A percentile compares a stretch with the other conserved stretches of the same genome.
phyloP scores from a whole-genome alignment of 495 filamentous ascomycete genomes.

The Penicillium psychrofluorescens region DNA sequence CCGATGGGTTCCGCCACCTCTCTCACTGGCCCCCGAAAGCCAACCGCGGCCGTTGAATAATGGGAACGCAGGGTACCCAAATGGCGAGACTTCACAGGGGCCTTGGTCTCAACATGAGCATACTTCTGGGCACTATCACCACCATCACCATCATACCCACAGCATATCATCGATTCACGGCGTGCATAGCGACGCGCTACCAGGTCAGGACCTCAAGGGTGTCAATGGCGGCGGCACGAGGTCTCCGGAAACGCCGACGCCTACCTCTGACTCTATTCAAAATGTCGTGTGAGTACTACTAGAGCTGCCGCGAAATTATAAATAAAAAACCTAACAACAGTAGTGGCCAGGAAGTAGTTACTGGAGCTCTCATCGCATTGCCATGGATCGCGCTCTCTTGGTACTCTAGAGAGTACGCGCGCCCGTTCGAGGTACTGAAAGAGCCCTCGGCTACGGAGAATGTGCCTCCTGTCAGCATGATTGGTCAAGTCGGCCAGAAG shows the following conservation, averaged over 20 bases:
- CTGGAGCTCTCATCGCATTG: constrained; percentile 24
- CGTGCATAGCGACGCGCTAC: constrained; percentile 7
- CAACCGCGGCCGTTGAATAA: constrained; percentile 12
- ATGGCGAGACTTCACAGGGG: constrained; percentile 13
- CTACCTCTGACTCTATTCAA: no score
- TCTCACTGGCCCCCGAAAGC: constrained; percentile 16
- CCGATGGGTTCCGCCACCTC: constrained; percentile 26
- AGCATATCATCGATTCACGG: constrained; percentile 4
- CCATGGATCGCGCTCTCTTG: constrained; percentile 39
- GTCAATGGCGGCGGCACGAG: constrained; percentile 9
- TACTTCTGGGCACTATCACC: constrained; percentile 23
- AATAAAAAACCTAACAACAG: constrained; percentile 3
- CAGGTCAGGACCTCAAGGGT: constrained; percentile 18
- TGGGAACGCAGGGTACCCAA: constrained; percentile 9
- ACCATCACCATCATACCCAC: constrained; percentile 9
- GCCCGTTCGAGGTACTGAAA: not conserved
- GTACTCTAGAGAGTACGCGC: constrained; percentile 25
- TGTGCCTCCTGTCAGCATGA: not conserved
- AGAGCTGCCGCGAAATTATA: no score
- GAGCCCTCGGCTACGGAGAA: constrained; percentile 1
- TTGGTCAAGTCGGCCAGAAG: constrained; percentile 9
- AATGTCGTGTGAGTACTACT: no score
- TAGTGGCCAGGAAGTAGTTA: constrained; percentile 24
- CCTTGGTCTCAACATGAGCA: constrained; percentile 22
- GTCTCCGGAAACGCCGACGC: not conserved